Conservation (phyloP, 164 flowering plant species). For the Akebia trifoliata region DNA sequence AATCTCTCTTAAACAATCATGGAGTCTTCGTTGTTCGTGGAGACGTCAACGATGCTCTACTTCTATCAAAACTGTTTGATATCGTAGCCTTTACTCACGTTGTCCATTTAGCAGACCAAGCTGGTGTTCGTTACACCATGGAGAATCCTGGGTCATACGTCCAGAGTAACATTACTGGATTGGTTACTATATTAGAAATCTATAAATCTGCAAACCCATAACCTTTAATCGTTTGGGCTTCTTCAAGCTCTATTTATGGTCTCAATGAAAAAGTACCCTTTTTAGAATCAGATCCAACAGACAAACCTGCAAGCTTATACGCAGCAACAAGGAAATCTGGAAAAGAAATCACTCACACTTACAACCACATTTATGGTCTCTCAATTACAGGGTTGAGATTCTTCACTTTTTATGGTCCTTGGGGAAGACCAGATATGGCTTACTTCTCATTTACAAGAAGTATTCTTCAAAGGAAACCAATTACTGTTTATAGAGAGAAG, state of each 20-base stretch:
- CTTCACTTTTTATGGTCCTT: constrained; percentile 6
- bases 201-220: constrained; percentile 5
- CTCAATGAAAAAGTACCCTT: constrained; percentile 6
- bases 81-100: constrained; percentile 4
- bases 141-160: constrained; percentile 6
- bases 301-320: constrained; percentile 6
- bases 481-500: background rate
- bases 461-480: constrained; percentile 4
- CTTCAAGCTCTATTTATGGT: constrained; percentile 6
- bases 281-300: constrained; percentile 7
- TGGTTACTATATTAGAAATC: background rate
- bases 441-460: constrained; percentile 2
- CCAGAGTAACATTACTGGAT: constrained; percentile 6
- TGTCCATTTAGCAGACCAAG: constrained; percentile 7
- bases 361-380: constrained; percentile 4
- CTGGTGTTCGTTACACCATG: constrained; percentile 6
- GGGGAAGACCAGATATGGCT: constrained; percentile 11
- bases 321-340: constrained; percentile 8
- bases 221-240: constrained; percentile 6
- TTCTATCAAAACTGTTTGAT: constrained; percentile 4
- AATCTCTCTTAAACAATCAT: background rate
- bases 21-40: constrained; percentile 4
- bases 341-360: constrained; percentile 2
- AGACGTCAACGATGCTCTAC: background rate
- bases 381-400: constrained; percentile 1